Conservation (phyloP, 1,284 basidiomycete species). For the Ganoderma lingzhi region DNA sequence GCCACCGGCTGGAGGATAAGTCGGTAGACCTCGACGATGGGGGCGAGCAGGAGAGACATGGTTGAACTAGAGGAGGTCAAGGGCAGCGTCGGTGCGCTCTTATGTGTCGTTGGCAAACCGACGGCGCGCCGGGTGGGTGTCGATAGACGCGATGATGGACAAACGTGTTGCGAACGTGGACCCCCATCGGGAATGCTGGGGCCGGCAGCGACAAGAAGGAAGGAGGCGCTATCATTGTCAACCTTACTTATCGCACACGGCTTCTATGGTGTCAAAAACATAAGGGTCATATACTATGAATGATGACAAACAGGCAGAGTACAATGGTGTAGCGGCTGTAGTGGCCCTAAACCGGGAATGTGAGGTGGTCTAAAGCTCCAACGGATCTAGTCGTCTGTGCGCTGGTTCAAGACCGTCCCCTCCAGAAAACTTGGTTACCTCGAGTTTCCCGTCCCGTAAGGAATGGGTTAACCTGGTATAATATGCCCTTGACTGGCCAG, state of each 20-base stretch:
- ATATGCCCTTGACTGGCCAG: conserved; percentile 82
- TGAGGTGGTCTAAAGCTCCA: conserved; percentile 67
- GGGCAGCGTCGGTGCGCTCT: background rate
- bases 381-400: conserved; percentile 70
- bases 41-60: conserved; percentile 43
- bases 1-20: conserved; percentile 66
- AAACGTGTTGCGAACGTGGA: conserved; percentile 19
- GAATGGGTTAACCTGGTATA: conserved; percentile 74
- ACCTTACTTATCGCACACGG: background rate
- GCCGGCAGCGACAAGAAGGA: background rate
- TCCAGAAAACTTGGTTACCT: conserved; percentile 90
- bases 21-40: conserved; percentile 61
- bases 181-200: background rate
- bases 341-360: conserved; percentile 82
- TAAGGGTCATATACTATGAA: background rate
- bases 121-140: background rate
- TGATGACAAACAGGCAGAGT: conserved; percentile 28
- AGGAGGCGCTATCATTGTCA: background rate
- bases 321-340: conserved; percentile 78
- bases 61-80: conserved; percentile 1
- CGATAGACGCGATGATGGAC: background rate
- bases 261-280: background rate
- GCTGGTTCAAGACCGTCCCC: conserved; percentile 90
- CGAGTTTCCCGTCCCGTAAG: conserved; percentile 67
- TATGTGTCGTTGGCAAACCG: background rate